These are phyloP conservation scores for Wickerhamiella nectarea DNA, from an alignment of 805 yeast genomes.

Conservation along the genomic window DNA sequence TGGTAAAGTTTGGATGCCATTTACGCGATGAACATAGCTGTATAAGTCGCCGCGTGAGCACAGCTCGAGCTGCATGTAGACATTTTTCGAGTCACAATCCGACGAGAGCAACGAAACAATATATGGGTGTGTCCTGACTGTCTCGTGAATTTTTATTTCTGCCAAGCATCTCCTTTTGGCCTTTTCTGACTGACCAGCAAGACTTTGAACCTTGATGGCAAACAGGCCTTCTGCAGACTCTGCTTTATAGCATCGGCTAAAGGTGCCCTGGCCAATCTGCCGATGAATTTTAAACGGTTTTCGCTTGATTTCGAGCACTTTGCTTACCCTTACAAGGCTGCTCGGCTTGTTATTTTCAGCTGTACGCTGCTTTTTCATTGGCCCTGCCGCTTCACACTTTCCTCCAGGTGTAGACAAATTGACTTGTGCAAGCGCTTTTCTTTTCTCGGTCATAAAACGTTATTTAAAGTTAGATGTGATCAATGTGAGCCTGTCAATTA, in stretches of 20 bases:
- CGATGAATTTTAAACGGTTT: not conserved
- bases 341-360: slow-evolving; percentile 1
- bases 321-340: not conserved
- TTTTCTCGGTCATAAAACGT: too few relatives aligned
- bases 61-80: slow-evolving; percentile 6
- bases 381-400: not conserved
- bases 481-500: too few relatives aligned
- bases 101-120: not conserved
- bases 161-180: not conserved
- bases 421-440: too few relatives aligned
- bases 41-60: not conserved
- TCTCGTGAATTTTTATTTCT: not conserved
- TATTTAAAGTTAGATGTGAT: too few relatives aligned
- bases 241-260: slow-evolving; percentile 1
- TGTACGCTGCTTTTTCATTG: not conserved
- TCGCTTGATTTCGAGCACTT: not conserved
- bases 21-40: not conserved
- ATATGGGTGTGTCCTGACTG: not conserved
- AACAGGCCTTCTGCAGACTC: not conserved
- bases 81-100: not conserved
- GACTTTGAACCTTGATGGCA: slow-evolving; percentile 5
- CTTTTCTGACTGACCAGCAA: not conserved
- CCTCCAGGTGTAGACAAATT: too few relatives aligned
- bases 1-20: too few relatives aligned
- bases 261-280: slow-evolving; percentile 7